Conservation (phyloP, 2,329 filamentous ascomycete species). For the Nemania abortiva region DNA sequence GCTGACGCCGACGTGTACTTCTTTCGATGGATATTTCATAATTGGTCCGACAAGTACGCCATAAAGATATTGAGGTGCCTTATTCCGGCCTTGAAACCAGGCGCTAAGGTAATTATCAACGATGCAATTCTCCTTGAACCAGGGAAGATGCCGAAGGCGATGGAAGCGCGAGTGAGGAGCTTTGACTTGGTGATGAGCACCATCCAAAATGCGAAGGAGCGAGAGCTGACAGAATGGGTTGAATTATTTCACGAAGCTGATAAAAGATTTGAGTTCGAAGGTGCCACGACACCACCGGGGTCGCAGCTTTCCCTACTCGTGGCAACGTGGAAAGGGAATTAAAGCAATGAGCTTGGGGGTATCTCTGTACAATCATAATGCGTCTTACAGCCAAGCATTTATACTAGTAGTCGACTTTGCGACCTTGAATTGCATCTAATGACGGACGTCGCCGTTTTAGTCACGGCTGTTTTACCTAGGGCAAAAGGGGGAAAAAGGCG, state of each 20-base stretch:
- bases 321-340: neutral
- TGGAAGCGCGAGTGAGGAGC: neutral
- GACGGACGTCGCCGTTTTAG: no score
- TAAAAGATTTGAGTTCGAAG: slow-evolving; percentile 27
- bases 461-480: no score
- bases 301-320: slow-evolving; percentile 2
- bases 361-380: no score
- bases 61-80: slow-evolving; percentile 52
- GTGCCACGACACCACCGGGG: slow-evolving; percentile 21
- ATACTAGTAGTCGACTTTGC: no score
- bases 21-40: no score
- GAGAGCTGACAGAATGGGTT: slow-evolving; percentile 32
- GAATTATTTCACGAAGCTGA: slow-evolving; percentile 19
- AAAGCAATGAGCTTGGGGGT: no score
- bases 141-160: slow-evolving; percentile 12
- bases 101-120: slow-evolving; percentile 52
- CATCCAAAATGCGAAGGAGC: slow-evolving; percentile 26
- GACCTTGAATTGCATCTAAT: no score
- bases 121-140: slow-evolving; percentile 27
- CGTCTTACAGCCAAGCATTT: no score
- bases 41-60: slow-evolving; percentile 52
- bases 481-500: no score
- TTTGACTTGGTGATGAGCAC: slow-evolving; percentile 26
- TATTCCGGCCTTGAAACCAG: slow-evolving; percentile 55
- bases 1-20: slow-evolving; percentile 56